These are phyloP conservation scores for Talinum fruticosum DNA, from an alignment of 148 eudicot species.

Conservation along the genomic window DNA sequence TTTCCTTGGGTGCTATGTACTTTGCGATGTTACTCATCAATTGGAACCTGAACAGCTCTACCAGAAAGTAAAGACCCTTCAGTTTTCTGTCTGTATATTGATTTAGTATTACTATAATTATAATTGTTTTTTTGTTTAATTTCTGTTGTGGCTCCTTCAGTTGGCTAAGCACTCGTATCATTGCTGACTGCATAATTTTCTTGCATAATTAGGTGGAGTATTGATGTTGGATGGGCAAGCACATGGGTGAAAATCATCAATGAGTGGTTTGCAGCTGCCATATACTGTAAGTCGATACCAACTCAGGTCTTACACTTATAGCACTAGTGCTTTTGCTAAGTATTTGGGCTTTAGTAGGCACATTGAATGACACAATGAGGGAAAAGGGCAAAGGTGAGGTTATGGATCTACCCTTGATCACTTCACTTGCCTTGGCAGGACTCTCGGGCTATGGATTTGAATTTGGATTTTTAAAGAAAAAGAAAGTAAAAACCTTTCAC, in stretches of 20 bases:
- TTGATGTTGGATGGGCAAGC: constrained; percentile 97
- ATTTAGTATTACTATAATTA: not conserved
- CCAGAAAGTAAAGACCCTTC: constrained; percentile 51
- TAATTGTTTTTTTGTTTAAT: not conserved
- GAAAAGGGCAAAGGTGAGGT: too few species aligned
- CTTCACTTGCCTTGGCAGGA: too few species aligned
- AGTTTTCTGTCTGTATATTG: not conserved
- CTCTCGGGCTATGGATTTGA: too few species aligned
- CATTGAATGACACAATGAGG: too few species aligned
- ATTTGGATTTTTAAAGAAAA: too few species aligned
- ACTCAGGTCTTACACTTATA: not conserved
- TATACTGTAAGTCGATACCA: constrained; percentile 58
- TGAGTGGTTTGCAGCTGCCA: constrained; percentile 96
- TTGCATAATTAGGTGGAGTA: constrained; percentile 66
- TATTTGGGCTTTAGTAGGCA: too few species aligned
- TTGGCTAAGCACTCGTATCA: not conserved
- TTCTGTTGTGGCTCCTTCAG: too few species aligned
- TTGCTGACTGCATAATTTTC: not conserved
- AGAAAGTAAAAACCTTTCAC: too few species aligned
- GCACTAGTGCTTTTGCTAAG: not conserved
- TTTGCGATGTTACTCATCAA: constrained; percentile 92
- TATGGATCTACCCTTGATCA: too few species aligned
- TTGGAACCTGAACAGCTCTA: constrained; percentile 76
- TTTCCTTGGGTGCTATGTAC: constrained; percentile 95
- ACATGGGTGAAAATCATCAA: constrained; percentile 97